Conservation (phyloP, 257 asterid genomes). For the Prunella vulgaris region DNA sequence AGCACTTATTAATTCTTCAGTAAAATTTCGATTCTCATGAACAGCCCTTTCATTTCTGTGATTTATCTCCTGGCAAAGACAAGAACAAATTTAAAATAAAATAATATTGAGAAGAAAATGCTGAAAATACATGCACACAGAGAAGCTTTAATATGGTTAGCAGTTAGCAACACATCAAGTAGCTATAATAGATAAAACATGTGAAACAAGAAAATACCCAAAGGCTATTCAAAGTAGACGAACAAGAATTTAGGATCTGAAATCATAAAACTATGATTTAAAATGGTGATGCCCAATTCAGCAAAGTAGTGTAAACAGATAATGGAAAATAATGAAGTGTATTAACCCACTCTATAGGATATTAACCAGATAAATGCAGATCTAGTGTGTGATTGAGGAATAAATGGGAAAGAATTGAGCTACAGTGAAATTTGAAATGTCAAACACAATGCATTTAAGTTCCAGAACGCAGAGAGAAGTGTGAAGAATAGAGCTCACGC, state of each 20-base stretch:
- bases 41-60: conserved; percentile 39
- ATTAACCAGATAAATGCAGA: background rate
- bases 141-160: background rate
- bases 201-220: background rate
- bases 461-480: background rate
- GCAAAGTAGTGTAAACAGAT: background rate
- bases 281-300: background rate
- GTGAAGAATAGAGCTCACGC: background rate
- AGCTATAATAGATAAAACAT: background rate
- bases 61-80: conserved; percentile 50
- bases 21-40: conserved; percentile 48
- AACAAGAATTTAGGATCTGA: conserved; percentile 5
- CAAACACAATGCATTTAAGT: background rate
- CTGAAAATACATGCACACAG: background rate
- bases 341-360: background rate
- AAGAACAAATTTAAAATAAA: background rate
- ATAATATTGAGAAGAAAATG: background rate
- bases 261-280: background rate
- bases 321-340: background rate
- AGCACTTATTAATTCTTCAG: conserved; percentile 54
- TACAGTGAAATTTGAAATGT: background rate
- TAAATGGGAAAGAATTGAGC: background rate
- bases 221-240: background rate
- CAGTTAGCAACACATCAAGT: background rate
- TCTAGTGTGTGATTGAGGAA: background rate